Conservation (phyloP, 495 filamentous ascomycete species). For the Margaritispora aquatica region DNA sequence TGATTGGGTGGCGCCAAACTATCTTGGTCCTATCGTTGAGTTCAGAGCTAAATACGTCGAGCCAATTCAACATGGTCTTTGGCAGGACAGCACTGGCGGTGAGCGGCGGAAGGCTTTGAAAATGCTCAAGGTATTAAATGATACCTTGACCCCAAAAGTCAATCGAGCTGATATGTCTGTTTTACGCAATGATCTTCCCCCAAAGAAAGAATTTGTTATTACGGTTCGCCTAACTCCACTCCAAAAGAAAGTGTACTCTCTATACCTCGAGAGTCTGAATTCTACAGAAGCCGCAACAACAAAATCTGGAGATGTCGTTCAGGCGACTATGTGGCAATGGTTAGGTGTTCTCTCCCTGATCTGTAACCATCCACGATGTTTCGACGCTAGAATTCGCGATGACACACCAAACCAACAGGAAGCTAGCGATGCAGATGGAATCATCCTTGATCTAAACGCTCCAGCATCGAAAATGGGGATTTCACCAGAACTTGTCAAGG, state of each 20-base stretch:
- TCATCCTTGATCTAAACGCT: constrained; percentile 25
- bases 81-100: constrained; percentile 46
- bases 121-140: constrained; percentile 63
- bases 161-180: constrained; percentile 64
- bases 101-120: constrained; percentile 54
- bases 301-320: constrained; percentile 26
- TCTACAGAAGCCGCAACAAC: constrained; percentile 12
- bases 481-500: constrained; percentile 15
- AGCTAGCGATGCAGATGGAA: constrained; percentile 23
- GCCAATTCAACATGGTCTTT: constrained; percentile 68
- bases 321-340: constrained; percentile 41
- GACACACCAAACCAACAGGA: constrained; percentile 1
- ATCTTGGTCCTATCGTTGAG: constrained; percentile 51
- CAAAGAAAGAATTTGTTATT: constrained; percentile 78
- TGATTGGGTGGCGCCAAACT: constrained; percentile 69
- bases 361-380: constrained; percentile 69
- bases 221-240: constrained; percentile 60
- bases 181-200: constrained; percentile 55
- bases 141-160: constrained; percentile 71
- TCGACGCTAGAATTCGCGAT: constrained; percentile 46
- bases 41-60: constrained; percentile 64
- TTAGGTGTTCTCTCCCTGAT: constrained; percentile 53
- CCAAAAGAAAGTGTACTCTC: constrained; percentile 58
- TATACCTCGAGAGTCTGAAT: constrained; percentile 42
- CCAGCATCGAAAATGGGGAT: constrained; percentile 27